Percentiles rank a stretch among this genome's conserved stretches.
Conservation (phyloP, 441 rosid genomes). For the Macaranga tanarius region DNA sequence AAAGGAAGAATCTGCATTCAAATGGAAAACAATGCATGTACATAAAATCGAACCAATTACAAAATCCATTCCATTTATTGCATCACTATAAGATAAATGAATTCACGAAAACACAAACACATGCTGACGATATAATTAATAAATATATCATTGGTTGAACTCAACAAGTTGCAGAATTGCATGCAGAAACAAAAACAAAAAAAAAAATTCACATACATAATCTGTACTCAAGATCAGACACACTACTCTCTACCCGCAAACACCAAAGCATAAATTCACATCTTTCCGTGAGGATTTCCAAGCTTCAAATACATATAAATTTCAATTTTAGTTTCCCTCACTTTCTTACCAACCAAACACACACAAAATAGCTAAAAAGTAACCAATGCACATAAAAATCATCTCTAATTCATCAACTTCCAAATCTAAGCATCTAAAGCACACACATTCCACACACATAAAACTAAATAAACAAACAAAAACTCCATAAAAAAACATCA, state of each 20-base stretch:
- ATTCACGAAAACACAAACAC: background rate
- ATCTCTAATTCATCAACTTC: slow-evolving; percentile 5
- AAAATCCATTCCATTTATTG: background rate
- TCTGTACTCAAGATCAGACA: too few relatives aligned
- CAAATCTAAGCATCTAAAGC: slow-evolving; percentile 17
- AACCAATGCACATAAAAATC: background rate
- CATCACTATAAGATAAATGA: background rate
- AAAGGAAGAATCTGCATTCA: background rate
- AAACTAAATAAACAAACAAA: background rate
- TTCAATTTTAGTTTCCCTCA: slow-evolving; percentile 3
- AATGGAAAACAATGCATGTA: background rate
- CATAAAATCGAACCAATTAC: background rate
- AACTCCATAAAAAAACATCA: background rate
- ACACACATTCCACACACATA: background rate
- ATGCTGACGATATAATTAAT: background rate
- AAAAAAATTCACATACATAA: too few relatives aligned
- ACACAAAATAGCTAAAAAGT: background rate
- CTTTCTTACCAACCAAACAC: slow-evolving; percentile 15
- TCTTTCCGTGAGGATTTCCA: too few relatives aligned
- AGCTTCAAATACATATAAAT: too few relatives aligned
- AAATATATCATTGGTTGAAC: too few relatives aligned
- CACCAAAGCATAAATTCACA: background rate
- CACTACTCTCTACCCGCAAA: background rate
- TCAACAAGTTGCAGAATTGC: background rate
- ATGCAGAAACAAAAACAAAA: too few relatives aligned